Conservation (phyloP, 2,329 filamentous ascomycete genomes). For the Leptographium radiaticola region DNA sequence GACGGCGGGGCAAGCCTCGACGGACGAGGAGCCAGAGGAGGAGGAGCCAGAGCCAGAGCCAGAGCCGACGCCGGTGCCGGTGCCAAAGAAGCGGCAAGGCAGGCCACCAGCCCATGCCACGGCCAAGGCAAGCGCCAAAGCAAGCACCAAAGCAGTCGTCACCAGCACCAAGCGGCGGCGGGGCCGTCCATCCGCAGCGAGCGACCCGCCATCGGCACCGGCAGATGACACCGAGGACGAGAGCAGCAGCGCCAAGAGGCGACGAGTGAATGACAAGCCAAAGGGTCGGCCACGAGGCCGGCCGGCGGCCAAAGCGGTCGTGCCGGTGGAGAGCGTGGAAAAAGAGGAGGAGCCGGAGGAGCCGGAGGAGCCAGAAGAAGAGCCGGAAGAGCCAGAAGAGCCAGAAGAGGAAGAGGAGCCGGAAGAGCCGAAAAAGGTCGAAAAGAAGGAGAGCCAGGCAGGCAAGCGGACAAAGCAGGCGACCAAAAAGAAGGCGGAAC, state of each 20-base stretch:
- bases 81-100: not conserved
- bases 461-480: not conserved
- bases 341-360: not conserved
- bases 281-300: not conserved
- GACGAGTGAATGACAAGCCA: not conserved
- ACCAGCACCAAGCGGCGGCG: constrained; percentile 3
- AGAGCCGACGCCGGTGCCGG: not conserved
- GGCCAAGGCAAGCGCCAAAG: not conserved
- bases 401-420: not conserved
- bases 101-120: constrained; percentile 1
- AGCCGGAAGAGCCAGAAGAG: not conserved
- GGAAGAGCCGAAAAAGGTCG: constrained; percentile 15
- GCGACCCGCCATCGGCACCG: constrained; percentile 12
- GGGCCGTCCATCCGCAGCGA: not conserved
- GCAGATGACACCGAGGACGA: constrained; percentile 15
- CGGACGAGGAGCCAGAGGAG: not conserved
- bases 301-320: not conserved
- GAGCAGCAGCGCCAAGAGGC: constrained; percentile 7
- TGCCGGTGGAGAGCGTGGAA: not conserved
- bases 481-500: not conserved
- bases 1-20: not conserved
- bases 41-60: constrained; percentile 12
- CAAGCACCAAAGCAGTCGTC: not conserved
- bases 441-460: not conserved
- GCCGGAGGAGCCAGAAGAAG: constrained; percentile 11